Evolutionary conservation across 352 stramenopile species (phyloP).

Genomic region (Globisporangium nagaii): DNA sequence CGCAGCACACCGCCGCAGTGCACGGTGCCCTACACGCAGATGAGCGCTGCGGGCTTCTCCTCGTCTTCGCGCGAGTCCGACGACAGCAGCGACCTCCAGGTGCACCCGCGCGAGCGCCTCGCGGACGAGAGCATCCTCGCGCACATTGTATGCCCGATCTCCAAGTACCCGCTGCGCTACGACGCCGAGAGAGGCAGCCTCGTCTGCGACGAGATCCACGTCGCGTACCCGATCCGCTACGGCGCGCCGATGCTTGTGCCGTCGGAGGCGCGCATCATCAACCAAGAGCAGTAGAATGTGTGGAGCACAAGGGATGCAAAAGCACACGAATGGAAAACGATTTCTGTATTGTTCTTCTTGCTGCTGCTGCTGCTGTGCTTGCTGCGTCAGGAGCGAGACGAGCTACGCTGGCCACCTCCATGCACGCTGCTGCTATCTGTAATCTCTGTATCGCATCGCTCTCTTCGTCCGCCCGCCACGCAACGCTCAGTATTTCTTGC

Average conservation of each 20-base stretch:
- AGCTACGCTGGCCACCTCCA: too few species aligned
- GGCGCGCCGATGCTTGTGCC: slow-evolving; percentile 72
- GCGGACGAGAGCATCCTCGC: slow-evolving; percentile 66
- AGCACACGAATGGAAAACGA: neutral
- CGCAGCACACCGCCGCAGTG: slow-evolving; percentile 3
- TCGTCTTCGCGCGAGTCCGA: neutral
- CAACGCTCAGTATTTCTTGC: slow-evolving; percentile 66
- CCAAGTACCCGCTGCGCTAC: slow-evolving; percentile 78
- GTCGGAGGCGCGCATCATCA: slow-evolving; percentile 63
- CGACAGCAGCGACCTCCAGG: neutral
- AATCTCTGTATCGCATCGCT: too few species aligned
- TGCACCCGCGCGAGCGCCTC: slow-evolving; percentile 19
- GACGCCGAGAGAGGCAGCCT: slow-evolving; percentile 49
- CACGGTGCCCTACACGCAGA: neutral
- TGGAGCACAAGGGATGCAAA: too few species aligned
- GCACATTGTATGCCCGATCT: slow-evolving; percentile 82
- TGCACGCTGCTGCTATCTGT: too few species aligned
- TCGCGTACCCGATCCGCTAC: slow-evolving; percentile 80
- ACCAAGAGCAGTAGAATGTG: slow-evolving; percentile 11
- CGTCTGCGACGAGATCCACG: slow-evolving; percentile 78
- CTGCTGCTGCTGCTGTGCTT: too few species aligned
- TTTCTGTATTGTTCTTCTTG: too few species aligned
- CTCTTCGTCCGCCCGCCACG: too few species aligned
- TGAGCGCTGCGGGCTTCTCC: neutral
- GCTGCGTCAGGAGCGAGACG: too few species aligned